These are phyloP conservation scores for Inonotus hispidus DNA, from an alignment of 1,284 basidiomycete species.

Conservation along the genomic window DNA sequence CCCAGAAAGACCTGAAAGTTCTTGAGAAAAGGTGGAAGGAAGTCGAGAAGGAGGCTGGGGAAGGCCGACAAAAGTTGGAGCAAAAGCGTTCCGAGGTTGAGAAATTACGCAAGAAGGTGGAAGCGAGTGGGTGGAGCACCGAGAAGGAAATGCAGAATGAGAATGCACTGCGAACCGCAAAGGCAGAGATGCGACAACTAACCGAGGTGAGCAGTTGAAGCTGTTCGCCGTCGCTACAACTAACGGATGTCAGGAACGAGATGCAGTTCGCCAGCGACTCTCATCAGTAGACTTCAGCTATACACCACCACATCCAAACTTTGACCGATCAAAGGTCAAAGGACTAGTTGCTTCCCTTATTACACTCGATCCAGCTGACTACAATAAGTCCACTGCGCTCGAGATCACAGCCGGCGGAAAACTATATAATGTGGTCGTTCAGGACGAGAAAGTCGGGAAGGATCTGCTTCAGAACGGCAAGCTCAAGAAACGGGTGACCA, in stretches of 20 bases:
- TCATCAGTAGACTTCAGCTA: slow-evolving; percentile 84
- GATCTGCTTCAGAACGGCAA: slow-evolving; percentile 79
- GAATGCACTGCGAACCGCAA: slow-evolving; percentile 49
- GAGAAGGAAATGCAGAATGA: slow-evolving; percentile 72
- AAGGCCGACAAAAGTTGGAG: slow-evolving; percentile 68
- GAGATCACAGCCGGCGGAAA: slow-evolving; percentile 91
- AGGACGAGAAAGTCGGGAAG: slow-evolving; percentile 86
- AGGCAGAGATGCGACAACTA: slow-evolving; percentile 52
- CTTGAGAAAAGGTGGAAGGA: slow-evolving; percentile 81
- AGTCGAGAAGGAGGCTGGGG: slow-evolving; percentile 78
- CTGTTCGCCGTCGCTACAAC: background rate
- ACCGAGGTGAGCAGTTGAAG: slow-evolving; percentile 51
- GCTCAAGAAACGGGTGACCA: slow-evolving; percentile 87
- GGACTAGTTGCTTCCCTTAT: slow-evolving; percentile 90
- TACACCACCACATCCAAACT: slow-evolving; percentile 69
- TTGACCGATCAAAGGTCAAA: slow-evolving; percentile 86
- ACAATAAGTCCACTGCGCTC: slow-evolving; percentile 81
- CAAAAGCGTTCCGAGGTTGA: slow-evolving; percentile 59
- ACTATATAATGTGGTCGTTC: slow-evolving; percentile 93
- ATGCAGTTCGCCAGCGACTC: slow-evolving; percentile 64
- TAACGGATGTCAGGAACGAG: slow-evolving; percentile 51
- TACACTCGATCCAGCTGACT: slow-evolving; percentile 64
- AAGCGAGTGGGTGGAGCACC: slow-evolving; percentile 72
- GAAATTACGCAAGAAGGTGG: slow-evolving; percentile 47
- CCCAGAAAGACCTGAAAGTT: slow-evolving; percentile 75